A percentile compares a stretch with the other conserved stretches of the same genome.
Evolutionary conservation across 2,329 filamentous ascomycete species (phyloP).

Genomic region (Lachnellula willkommii): DNA sequence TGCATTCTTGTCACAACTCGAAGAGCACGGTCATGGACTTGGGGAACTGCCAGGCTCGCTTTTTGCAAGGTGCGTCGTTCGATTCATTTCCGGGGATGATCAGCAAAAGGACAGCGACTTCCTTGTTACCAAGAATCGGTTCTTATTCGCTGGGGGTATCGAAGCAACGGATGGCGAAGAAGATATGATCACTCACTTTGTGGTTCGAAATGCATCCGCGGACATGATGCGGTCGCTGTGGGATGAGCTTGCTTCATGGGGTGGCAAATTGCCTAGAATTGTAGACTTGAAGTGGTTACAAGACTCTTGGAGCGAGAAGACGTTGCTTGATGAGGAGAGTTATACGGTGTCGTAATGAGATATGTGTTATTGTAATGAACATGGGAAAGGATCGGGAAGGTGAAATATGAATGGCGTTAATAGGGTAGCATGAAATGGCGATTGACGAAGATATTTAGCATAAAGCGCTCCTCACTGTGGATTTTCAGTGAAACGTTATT

Average conservation of each 20-base stretch:
- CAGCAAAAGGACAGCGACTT: conserved; percentile 29
- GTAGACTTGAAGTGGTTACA: conserved; percentile 69
- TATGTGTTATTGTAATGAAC: neutral
- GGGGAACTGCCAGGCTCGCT: conserved; percentile 46
- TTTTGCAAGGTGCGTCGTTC: conserved; percentile 41
- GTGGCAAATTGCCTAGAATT: conserved; percentile 57
- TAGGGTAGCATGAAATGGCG: too few relatives aligned
- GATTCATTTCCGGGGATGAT: conserved; percentile 37
- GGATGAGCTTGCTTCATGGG: conserved; percentile 38
- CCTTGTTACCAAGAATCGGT: conserved; percentile 48
- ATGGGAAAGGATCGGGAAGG: too few relatives aligned
- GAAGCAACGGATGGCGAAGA: neutral
- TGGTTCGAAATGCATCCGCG: conserved; percentile 47
- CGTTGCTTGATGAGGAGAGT: conserved; percentile 72
- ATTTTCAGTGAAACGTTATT: too few relatives aligned
- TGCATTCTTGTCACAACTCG: conserved; percentile 50
- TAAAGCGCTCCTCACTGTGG: too few relatives aligned
- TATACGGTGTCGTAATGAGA: conserved; percentile 33
- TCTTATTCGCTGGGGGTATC: conserved; percentile 67
- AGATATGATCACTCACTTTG: conserved; percentile 63
- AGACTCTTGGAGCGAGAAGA: conserved; percentile 74
- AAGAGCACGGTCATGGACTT: conserved; percentile 49
- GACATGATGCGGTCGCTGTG: conserved; percentile 42
- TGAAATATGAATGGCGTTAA: too few relatives aligned
- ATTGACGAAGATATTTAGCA: too few relatives aligned